phyloP scores from a whole-genome alignment of 768 basidiomycete species.

The Cytidiella melzeri region DNA sequence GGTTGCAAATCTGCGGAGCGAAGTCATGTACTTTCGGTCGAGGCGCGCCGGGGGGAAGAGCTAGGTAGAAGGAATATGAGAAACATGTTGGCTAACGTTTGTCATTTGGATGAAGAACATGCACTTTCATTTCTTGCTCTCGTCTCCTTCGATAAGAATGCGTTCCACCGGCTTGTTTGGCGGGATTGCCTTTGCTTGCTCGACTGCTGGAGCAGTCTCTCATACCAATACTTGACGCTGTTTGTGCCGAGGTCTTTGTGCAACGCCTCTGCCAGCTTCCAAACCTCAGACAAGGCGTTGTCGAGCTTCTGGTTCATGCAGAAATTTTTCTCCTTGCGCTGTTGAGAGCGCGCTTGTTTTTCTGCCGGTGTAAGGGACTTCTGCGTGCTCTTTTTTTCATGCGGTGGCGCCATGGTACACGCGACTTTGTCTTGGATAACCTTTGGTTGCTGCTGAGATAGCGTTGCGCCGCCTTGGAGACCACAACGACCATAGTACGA shows the following conservation, averaged over 20 bases:
- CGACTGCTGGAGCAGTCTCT: neutral
- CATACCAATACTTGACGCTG: neutral
- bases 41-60: neutral
- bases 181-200: neutral
- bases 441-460: neutral
- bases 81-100: neutral
- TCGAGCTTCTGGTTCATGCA: neutral
- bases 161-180: slow-evolving; percentile 5
- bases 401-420: neutral
- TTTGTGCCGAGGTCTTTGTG: neutral
- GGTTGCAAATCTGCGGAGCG: neutral
- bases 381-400: neutral
- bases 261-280: neutral
- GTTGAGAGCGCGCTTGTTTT: neutral
- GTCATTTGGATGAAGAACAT: neutral
- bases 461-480: neutral
- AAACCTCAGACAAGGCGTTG: neutral
- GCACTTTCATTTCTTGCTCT: slow-evolving; percentile 1
- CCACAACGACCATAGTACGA: neutral
- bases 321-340: neutral
- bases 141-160: neutral
- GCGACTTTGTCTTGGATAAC: neutral
- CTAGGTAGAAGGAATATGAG: neutral
- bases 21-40: neutral
- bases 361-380: neutral